Evolutionary conservation across 495 filamentous ascomycete species (phyloP), one percentile per base, ranked within the genome.

Genomic region (Niebla homalea): DNA sequence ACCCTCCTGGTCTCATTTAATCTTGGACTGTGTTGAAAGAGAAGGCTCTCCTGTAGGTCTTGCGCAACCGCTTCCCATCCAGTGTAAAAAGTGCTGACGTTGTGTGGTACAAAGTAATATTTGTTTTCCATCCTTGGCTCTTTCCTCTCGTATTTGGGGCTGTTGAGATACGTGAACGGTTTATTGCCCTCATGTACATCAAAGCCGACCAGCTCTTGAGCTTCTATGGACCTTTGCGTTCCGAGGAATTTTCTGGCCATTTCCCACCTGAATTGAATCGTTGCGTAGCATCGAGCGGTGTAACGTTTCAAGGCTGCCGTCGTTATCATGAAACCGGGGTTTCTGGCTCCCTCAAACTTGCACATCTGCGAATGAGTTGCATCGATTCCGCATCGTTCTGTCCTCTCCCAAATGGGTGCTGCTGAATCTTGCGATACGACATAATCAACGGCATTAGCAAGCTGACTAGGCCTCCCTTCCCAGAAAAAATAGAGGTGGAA

Each of bases 401-500:
- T 62, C 29, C 62, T 54, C 40, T 63, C 57, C 25, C 60, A 48
- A 15, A 62, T 60, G 19, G 65, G 65, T 29, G 65, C 64, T 15
- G 65, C 67, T 36, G 60, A 64, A 18, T 52, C 50, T 53, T 64
- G 54, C 16, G 60, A 60, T 42, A 67, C 66, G 32, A 66, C 49
- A 55, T 58, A 67, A 21, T 58, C 61, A 20, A 49, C 51, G 26
- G 50, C 61, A 32, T 60, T 23, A 16, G 37, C 59, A 5, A 49
- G n/a, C 4, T 46, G 19, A 15, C 55, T 63, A 36, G 53, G 40
- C 26, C 54, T 52, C 20, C 59, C 49, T 42, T 70, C 65, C 60
- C 67, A 70, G 46, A 70, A 68, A 47, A 58, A 58, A 43, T 56
- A 60, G 18, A 69, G 55, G 11, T 55, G 49, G 41, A 67, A 61